These are phyloP conservation scores for Capsella bursapastoris DNA, from an alignment of 345 rosid genomes.

Conservation along the genomic window DNA sequence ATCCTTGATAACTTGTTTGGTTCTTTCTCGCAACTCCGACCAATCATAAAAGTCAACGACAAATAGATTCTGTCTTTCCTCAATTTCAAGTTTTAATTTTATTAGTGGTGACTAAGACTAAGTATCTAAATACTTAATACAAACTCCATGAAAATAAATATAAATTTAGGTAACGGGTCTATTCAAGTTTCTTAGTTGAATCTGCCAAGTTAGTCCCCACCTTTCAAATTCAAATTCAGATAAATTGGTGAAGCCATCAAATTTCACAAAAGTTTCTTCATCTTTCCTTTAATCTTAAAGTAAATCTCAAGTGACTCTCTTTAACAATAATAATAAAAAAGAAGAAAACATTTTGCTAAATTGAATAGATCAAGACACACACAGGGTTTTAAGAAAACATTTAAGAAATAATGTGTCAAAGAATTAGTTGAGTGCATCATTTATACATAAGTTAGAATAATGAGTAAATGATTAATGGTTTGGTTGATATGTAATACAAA, in stretches of 20 bases:
- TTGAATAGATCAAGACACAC: slow-evolving; percentile 5
- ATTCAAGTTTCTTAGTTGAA: slow-evolving; percentile 28
- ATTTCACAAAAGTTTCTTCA: slow-evolving; percentile 13
- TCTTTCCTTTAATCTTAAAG: slow-evolving; percentile 20
- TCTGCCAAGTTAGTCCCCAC: slow-evolving; percentile 35
- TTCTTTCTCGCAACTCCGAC: slow-evolving; percentile 5
- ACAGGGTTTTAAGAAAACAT: neutral
- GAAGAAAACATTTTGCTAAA: neutral
- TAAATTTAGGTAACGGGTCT: slow-evolving; percentile 38
- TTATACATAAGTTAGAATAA: neutral
- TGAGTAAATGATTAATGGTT: neutral
- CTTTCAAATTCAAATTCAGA: slow-evolving; percentile 35
- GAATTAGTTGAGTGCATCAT: slow-evolving; percentile 8
- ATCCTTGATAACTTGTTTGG: neutral
- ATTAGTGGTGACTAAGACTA: neutral
- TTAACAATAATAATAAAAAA: neutral
- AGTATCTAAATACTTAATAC: slow-evolving; percentile 24
- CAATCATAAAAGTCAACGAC: slow-evolving; percentile 30
- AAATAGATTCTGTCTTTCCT: slow-evolving; percentile 22
- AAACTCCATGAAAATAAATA: slow-evolving; percentile 8
- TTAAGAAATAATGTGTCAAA: neutral
- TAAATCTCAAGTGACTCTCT: slow-evolving; percentile 16
- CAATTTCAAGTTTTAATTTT: neutral
- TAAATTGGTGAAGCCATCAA: slow-evolving; percentile 29
- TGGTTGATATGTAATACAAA: slow-evolving; percentile 20